These are phyloP conservation scores for Cytospora piceae DNA, from an alignment of 2,329 filamentous ascomycete genomes.

Conservation along the genomic window DNA sequence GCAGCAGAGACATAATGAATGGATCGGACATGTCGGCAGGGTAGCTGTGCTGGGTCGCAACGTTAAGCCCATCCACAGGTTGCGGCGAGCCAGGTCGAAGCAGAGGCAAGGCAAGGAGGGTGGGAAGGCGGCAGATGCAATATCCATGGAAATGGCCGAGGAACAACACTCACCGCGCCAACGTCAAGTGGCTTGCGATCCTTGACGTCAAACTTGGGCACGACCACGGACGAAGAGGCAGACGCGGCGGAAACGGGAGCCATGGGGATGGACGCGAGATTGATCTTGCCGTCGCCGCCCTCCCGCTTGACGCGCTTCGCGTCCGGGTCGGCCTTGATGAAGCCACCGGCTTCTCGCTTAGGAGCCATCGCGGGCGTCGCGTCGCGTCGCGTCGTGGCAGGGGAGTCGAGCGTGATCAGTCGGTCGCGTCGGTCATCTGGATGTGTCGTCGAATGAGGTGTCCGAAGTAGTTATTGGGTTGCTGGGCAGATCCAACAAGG, in stretches of 20 bases:
- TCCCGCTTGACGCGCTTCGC: slow-evolving; percentile 22
- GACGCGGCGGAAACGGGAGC: not conserved
- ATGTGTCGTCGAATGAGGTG: not conserved
- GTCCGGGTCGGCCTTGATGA: slow-evolving; percentile 19
- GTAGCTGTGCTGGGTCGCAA: not conserved
- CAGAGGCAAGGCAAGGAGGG: not conserved
- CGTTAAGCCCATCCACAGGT: too few species aligned
- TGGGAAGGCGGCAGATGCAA: not conserved
- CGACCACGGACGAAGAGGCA: not conserved
- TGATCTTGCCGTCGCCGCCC: slow-evolving; percentile 12
- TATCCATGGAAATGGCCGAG: too few species aligned
- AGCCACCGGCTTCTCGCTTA: slow-evolving; percentile 16
- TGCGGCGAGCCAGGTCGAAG: too few species aligned
- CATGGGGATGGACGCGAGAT: slow-evolving; percentile 17
- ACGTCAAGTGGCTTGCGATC: slow-evolving; percentile 13
- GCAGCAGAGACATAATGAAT: too few species aligned
- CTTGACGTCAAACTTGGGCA: slow-evolving; percentile 1
- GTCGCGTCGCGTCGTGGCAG: too few species aligned
- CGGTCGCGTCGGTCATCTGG: too few species aligned
- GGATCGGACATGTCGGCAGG: not conserved
- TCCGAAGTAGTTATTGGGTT: not conserved
- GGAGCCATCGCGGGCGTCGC: slow-evolving; percentile 3
- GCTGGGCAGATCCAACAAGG: not conserved
- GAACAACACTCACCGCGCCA: not conserved
- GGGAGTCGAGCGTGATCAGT: not conserved